Evolutionary conservation across 2,329 filamentous ascomycete species (phyloP).

Genomic region (Phyllosticta capitalensis): DNA sequence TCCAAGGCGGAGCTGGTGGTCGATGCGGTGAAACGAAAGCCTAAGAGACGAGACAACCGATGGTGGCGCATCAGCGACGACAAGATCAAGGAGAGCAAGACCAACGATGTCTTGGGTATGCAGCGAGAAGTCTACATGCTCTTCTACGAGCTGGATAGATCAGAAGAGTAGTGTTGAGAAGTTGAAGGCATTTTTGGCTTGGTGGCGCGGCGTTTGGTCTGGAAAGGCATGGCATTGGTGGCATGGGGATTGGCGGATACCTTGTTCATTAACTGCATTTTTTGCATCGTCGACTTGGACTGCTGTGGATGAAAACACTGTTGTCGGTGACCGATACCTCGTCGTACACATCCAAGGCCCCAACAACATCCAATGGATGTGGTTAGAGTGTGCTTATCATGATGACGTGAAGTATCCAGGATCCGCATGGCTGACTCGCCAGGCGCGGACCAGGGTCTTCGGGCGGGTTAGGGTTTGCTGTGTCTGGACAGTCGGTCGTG

Average conservation of each 20-base stretch:
- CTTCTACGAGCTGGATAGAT: constrained; percentile 76
- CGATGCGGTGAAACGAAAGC: constrained; percentile 38
- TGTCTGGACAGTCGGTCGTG: no score
- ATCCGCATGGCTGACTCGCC: background rate
- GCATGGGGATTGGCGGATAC: background rate
- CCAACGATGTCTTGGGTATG: constrained; percentile 82
- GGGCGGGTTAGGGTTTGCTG: background rate
- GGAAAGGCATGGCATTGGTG: background rate
- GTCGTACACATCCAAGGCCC: no score
- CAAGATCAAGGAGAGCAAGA: constrained; percentile 90
- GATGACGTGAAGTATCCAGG: background rate
- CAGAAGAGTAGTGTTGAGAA: constrained; percentile 2
- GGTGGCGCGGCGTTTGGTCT: background rate
- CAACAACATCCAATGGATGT: background rate
- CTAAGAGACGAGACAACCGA: constrained; percentile 55
- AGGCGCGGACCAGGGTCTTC: background rate
- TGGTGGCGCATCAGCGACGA: constrained; percentile 99
- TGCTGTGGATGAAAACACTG: background rate
- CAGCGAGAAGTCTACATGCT: constrained; percentile 92
- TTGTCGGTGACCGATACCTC: background rate
- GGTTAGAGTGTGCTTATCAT: background rate
- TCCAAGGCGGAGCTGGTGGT: constrained; percentile 36
- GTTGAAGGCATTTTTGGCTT: background rate
- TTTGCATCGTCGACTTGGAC: background rate
- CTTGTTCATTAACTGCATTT: background rate